phyloP scores from a whole-genome alignment of 257 asterid species.

The Nicotiana tomentosiformis region DNA sequence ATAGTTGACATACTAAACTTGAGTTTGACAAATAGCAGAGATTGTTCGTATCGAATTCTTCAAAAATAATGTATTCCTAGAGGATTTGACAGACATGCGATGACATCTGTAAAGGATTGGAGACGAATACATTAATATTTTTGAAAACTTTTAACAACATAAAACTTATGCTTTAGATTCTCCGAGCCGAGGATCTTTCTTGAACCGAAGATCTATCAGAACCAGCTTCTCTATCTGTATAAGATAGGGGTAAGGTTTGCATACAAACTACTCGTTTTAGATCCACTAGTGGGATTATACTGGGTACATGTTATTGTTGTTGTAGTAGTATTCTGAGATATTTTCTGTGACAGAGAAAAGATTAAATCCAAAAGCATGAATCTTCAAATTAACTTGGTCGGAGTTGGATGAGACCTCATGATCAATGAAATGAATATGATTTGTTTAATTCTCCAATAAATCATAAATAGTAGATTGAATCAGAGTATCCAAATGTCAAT shows the following conservation, averaged over 20 bases:
- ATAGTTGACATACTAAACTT: not conserved
- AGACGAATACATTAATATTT: not conserved
- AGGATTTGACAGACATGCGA: no score
- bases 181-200: no score
- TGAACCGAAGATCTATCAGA: no score
- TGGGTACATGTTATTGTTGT: no score
- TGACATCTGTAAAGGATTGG: no score
- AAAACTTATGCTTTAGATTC: not conserved
- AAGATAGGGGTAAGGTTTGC: no score
- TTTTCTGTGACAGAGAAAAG: no score
- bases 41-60: no score
- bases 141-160: not conserved
- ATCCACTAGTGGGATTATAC: no score
- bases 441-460: not conserved
- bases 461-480: not conserved
- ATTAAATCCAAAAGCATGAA: not conserved
- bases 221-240: accelerated
- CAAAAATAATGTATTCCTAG: no score
- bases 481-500: not conserved
- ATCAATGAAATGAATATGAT: not conserved
- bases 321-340: no score
- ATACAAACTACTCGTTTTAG: accelerated
- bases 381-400: not conserved
- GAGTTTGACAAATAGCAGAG: not conserved
- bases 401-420: not conserved